phyloP scores from a whole-genome alignment of 768 basidiomycete genomes.

The Agaricus blazei region DNA sequence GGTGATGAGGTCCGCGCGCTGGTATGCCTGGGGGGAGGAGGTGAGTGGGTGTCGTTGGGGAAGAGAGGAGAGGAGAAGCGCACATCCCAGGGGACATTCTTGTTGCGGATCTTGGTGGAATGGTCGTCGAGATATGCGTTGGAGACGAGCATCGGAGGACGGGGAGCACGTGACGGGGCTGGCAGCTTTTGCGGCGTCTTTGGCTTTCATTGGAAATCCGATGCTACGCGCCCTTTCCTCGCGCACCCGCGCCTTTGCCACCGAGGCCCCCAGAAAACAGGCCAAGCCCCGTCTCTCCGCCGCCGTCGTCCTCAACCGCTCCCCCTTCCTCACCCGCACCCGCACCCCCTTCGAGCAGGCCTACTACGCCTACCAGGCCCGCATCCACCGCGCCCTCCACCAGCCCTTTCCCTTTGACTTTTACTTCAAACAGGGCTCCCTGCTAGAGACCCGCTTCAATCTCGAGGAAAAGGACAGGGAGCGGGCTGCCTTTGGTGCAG shows the following conservation, averaged over 20 bases:
- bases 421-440: conserved; percentile 90
- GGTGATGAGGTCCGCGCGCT: conserved; percentile 87
- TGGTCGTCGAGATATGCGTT: conserved; percentile 84
- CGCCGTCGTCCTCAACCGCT: conserved; percentile 72
- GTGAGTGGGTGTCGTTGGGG: conserved; percentile 13
- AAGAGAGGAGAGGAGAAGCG: conserved; percentile 9
- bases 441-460: conserved; percentile 76
- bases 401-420: conserved; percentile 87
- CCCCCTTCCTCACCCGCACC: conserved; percentile 69
- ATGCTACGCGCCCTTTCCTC: too few relatives aligned
- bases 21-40: conserved; percentile 67
- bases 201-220: too few relatives aligned
- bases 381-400: conserved; percentile 78
- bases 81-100: conserved; percentile 97
- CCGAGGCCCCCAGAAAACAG: conserved; percentile 30
- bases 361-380: conserved; percentile 79
- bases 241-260: conserved; percentile 17
- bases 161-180: background rate
- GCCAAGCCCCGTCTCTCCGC: conserved; percentile 42
- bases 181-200: too few relatives aligned
- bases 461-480: conserved; percentile 73
- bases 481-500: conserved; percentile 64
- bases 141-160: conserved; percentile 62
- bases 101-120: conserved; percentile 82
- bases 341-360: conserved; percentile 72